Evolutionary conservation across 2,329 filamentous ascomycete species (phyloP).

Genomic region (Chrysoporthe deuterocubensis): DNA sequence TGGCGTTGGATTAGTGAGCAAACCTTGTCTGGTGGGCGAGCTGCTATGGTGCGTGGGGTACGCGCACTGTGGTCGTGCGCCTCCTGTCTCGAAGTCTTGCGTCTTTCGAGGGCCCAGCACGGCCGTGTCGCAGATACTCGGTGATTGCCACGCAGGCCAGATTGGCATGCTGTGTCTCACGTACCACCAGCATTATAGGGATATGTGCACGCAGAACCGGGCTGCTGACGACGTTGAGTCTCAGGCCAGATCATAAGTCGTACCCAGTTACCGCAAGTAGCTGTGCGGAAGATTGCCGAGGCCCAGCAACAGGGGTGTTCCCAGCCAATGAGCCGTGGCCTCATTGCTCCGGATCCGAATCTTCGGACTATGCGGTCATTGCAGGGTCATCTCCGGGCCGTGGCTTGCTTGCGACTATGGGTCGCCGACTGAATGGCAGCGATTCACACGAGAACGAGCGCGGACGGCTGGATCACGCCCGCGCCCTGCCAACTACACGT

Average conservation of each 20-base stretch:
- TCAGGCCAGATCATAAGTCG: neutral
- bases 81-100: neutral
- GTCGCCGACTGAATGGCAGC: neutral
- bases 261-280: neutral
- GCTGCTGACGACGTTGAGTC: neutral
- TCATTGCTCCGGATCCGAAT: constrained; percentile 9
- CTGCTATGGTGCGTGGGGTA: too few species aligned
- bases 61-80: neutral
- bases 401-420: neutral
- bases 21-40: neutral
- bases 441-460: neutral
- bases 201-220: too few species aligned
- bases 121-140: too few species aligned
- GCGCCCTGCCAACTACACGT: neutral
- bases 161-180: neutral
- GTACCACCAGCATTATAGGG: neutral
- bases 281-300: neutral
- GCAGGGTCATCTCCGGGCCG: neutral
- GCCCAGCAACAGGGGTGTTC: neutral
- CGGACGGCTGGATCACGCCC: neutral
- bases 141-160: neutral
- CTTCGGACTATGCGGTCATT: constrained; percentile 1
- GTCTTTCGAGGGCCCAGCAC: too few species aligned
- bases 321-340: neutral
- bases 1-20: neutral